Base-by-base conservation (phyloP, 2,329 filamentous ascomycete species). In the Verticillium nubilum region DNA sequence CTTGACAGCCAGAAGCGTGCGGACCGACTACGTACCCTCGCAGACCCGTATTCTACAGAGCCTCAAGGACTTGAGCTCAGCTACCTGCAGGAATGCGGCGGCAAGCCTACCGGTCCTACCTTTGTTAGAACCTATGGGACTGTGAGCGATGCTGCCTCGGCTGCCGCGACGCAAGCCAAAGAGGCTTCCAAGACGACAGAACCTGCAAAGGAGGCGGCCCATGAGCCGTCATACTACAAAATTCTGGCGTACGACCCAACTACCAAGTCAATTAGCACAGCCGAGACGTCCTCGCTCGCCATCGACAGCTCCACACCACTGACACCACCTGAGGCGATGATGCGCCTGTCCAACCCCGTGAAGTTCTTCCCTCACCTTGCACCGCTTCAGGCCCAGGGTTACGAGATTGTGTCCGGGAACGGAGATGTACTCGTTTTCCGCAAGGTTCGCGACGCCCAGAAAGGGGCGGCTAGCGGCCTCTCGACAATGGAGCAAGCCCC, bases 371-470 rank as follows among this genome's bases (percentile, higher is more conserved):
- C 86, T 4, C 79, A 89, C 64, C 86, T 91, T 60, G 75, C 77
- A 3, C 71, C 78, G 1, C 77, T 90, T 1, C 79, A 86, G 61
- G 74, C 77, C 0, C 77, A 87, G 59, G 88, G 87, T 0, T 91
- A 86, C 62, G 86, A 89, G 65, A 85, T 90, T 42, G 80, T 87
- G 1, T 85, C 86, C 2, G 87, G 86, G 1, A 78, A 78, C 54
- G 81, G 81, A 5, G 81, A 90, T 63, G 77, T 89, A 4, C 77
- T 91, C 27, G 80, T 91, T 4, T 88, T 90, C 67, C 85, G 85
- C 63, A 87, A 88, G 70, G 79, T 84, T 4, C 76, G 78, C 6
- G 66, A 73, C 3, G 66, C 72, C 27, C 59, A 64, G 10, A 23
- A 23, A 23, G 19, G 42, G 26, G 28, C 33, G 12, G 13, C 52